A percentile compares a stretch with the other conserved stretches of the same genome.
Evolutionary conservation across 1,139 yeast species (phyloP).

Genomic region (Citeromyces siamensis): DNA sequence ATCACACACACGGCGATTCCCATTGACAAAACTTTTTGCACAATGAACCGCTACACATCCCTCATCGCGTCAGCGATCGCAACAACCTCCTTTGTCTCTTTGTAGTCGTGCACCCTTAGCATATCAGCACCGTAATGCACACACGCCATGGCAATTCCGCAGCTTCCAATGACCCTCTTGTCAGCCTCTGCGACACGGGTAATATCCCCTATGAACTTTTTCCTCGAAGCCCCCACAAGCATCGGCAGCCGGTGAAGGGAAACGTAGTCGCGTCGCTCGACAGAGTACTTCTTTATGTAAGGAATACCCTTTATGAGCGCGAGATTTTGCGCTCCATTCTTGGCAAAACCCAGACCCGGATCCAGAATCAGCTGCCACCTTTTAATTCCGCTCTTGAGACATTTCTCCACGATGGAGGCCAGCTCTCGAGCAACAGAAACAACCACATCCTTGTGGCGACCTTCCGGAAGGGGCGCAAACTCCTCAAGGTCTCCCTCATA

Average conservation of each 20-base stretch:
- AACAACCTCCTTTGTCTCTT: conserved; percentile 50
- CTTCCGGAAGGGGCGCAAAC: conserved; percentile 10
- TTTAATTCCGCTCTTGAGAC: conserved; percentile 50
- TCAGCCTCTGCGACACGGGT: conserved; percentile 36
- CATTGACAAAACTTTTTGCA: no score
- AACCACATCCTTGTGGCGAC: conserved; percentile 16
- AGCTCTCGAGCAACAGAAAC: conserved; percentile 56
- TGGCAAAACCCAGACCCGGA: conserved; percentile 96
- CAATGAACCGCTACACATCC: no score
- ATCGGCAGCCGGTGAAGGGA: conserved; percentile 47
- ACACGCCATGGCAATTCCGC: conserved; percentile 64
- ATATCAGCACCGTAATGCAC: conserved; percentile 69
- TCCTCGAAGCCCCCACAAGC: conserved; percentile 79
- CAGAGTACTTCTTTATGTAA: conserved; percentile 37
- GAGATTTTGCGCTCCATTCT: conserved; percentile 55
- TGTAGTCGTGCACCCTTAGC: conserved; percentile 82
- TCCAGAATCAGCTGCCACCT: conserved; percentile 90
- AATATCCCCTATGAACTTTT: conserved; percentile 69
- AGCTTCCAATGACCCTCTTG: conserved; percentile 65
- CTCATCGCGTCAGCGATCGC: conserved; percentile 62
- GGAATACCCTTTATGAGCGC: conserved; percentile 47
- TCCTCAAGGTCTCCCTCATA: conserved; percentile 29
- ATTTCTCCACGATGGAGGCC: conserved; percentile 38
- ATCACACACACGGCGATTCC: no score
- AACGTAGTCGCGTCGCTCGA: conserved; percentile 18